Evolutionary conservation across 768 basidiomycete species (phyloP).

Genomic region (Calocera cornea): DNA sequence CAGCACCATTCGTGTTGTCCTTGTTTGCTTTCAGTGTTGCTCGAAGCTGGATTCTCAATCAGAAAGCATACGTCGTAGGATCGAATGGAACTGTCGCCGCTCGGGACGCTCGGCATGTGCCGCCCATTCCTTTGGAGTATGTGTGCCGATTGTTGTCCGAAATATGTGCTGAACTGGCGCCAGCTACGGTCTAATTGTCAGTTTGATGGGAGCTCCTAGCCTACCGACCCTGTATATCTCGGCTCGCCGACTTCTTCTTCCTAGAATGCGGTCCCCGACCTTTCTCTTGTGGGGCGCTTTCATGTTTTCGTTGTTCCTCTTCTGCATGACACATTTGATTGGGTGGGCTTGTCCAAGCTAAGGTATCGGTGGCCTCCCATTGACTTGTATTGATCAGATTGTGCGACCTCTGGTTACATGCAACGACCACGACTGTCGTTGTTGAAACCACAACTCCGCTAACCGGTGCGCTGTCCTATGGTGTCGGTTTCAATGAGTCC

Average conservation of each 20-base stretch:
- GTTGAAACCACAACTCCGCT: not conserved
- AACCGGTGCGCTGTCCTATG: not conserved
- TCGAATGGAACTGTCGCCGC: not conserved
- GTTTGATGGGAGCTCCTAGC: no score
- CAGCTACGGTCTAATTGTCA: no score
- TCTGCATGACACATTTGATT: no score
- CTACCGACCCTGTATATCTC: no score
- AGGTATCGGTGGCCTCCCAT: no score
- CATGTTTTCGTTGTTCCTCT: no score
- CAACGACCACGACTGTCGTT: not conserved
- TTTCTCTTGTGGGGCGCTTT: no score
- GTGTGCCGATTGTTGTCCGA: not conserved
- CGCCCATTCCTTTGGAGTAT: not conserved
- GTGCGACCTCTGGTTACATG: not conserved
- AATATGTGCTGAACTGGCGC: no score
- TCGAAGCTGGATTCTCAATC: not conserved
- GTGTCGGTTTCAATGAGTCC: not conserved
- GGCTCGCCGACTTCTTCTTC: no score
- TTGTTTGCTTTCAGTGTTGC: not conserved
- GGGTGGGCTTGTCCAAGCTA: no score
- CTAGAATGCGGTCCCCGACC: no score
- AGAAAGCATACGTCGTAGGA: not conserved
- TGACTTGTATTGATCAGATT: not conserved
- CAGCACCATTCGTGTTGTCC: not conserved
- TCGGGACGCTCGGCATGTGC: not conserved